phyloP scores from a whole-genome alignment of 208 protist species.

The Trypanosomatidae sp. region DNA sequence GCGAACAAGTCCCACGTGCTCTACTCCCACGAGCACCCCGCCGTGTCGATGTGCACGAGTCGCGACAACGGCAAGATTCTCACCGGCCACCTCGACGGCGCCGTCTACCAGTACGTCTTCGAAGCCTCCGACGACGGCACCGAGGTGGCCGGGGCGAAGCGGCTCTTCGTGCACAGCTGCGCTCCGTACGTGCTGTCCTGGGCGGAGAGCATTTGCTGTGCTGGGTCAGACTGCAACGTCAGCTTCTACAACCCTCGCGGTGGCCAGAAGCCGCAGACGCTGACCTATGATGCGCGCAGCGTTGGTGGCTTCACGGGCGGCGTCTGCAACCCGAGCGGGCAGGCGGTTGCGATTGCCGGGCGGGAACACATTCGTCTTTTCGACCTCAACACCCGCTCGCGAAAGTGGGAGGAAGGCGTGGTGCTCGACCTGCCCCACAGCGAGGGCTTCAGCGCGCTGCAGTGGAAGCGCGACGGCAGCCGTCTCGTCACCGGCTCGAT shows the following conservation, averaged over 20 bases:
- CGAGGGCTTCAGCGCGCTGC: conserved; percentile 88
- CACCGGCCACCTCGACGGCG: conserved; percentile 93
- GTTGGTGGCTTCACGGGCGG: conserved; percentile 92
- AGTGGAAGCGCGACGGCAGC: conserved; percentile 96
- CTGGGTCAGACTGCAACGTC: conserved; percentile 89
- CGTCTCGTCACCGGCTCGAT: conserved; percentile 91
- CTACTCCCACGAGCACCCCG: conserved; percentile 91
- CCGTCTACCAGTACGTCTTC: conserved; percentile 87
- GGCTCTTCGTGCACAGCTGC: conserved; percentile 88
- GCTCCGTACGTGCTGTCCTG: conserved; percentile 91
- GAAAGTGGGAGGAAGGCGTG: conserved; percentile 93
- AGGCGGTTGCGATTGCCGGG: conserved; percentile 87
- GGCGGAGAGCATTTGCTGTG: conserved; percentile 93
- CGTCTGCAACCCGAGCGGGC: conserved; percentile 93
- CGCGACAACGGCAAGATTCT: conserved; percentile 85
- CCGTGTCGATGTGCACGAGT: conserved; percentile 78
- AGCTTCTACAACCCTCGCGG: conserved; percentile 92
- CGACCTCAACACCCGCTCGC: conserved; percentile 88
- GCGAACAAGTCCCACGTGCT: conserved; percentile 94
- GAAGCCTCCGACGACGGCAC: conserved; percentile 72
- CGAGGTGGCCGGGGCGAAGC: conserved; percentile 67
- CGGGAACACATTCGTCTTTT: conserved; percentile 92
- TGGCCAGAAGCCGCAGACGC: conserved; percentile 81
- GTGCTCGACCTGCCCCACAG: conserved; percentile 86
- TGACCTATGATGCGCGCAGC: conserved; percentile 84